Conservation (phyloP, 352 stramenopile species). For the Phytophthora macrochlamydospora region DNA sequence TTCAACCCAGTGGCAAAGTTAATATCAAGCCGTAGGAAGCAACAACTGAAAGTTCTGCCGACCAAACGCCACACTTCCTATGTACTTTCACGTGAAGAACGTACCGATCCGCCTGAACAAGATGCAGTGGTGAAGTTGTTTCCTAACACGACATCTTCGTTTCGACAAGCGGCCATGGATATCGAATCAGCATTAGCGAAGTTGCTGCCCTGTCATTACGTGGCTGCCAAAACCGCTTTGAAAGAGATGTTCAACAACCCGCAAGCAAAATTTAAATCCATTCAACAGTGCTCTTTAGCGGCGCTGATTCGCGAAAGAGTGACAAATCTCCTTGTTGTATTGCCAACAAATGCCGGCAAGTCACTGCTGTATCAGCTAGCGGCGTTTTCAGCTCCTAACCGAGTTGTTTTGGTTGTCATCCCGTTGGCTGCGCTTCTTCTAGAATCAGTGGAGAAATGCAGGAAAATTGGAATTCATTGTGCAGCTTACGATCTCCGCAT, state of each 20-base stretch:
- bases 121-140: too few relatives aligned
- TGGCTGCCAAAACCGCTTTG: not conserved
- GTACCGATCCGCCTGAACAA: too few relatives aligned
- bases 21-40: too few relatives aligned
- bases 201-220: too few relatives aligned
- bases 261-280: not conserved
- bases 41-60: too few relatives aligned
- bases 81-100: too few relatives aligned
- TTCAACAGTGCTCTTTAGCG: not conserved
- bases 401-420: not conserved
- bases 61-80: too few relatives aligned
- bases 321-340: not conserved
- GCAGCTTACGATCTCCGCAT: not conserved
- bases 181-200: too few relatives aligned
- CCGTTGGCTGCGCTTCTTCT: not conserved
- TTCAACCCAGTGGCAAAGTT: not conserved
- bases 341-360: not conserved
- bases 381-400: not conserved
- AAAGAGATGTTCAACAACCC: not conserved
- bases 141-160: too few relatives aligned
- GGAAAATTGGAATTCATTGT: not conserved
- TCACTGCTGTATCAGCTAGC: conserved; percentile 1
- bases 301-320: not conserved
- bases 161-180: too few relatives aligned
- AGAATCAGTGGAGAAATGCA: not conserved